Conservation (phyloP, 2,329 filamentous ascomycete genomes). For the Madurella mycetomatis region DNA sequence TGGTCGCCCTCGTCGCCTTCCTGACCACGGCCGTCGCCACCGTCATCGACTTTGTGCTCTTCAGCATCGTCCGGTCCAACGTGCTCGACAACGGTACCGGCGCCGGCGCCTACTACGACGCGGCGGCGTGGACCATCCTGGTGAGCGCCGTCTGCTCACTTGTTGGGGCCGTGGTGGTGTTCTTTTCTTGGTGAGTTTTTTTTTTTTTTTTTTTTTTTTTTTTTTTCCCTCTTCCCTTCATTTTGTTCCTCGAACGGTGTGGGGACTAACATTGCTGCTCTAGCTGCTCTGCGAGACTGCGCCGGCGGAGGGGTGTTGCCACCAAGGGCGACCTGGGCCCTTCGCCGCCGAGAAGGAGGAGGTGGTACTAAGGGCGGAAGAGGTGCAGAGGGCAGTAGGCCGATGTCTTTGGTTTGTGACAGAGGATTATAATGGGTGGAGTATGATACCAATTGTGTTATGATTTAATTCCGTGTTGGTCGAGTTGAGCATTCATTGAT, state of each 20-base stretch:
- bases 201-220: too few species aligned
- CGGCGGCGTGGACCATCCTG: slow-evolving; percentile 56
- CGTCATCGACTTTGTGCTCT: slow-evolving; percentile 54
- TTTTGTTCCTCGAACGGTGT: too few species aligned
- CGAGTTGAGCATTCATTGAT: too few species aligned
- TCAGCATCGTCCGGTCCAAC: slow-evolving; percentile 49
- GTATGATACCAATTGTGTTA: too few species aligned
- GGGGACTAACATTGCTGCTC: background rate
- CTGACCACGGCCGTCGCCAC: slow-evolving; percentile 45
- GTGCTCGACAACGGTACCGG: slow-evolving; percentile 43
- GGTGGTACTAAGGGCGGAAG: too few species aligned
- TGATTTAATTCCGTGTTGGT: too few species aligned
- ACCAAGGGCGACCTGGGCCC: slow-evolving; percentile 14
- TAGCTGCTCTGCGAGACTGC: slow-evolving; percentile 38
- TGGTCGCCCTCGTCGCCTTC: slow-evolving; percentile 48
- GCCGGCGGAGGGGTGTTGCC: slow-evolving; percentile 27
- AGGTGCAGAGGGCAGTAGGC: too few species aligned
- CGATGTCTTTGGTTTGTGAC: too few species aligned
- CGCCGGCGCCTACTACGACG: slow-evolving; percentile 46
- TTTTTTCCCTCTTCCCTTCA: too few species aligned
- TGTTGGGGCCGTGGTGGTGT: slow-evolving; percentile 52
- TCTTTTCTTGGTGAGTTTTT: slow-evolving; percentile 53
- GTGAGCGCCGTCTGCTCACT: slow-evolving; percentile 52
- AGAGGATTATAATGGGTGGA: too few species aligned
- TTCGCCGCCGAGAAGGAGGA: background rate